Conservation (phyloP, 441 rosid species). For the Isatis lusitanica region DNA sequence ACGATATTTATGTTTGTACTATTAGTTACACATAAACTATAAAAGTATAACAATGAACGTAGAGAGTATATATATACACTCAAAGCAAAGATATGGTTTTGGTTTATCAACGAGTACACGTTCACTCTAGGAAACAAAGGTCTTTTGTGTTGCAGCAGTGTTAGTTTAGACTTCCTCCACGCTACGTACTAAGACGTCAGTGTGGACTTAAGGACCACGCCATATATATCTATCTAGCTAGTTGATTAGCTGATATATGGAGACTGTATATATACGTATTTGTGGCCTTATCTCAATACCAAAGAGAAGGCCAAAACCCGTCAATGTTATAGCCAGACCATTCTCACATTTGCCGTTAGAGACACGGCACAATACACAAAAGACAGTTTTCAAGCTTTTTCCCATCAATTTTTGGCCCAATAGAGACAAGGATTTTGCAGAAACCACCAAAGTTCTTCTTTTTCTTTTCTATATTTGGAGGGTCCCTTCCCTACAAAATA, state of each 20-base stretch:
- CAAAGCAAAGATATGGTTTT: neutral
- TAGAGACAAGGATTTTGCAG: slow-evolving; percentile 12
- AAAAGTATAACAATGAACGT: neutral
- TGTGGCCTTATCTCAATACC: slow-evolving; percentile 16
- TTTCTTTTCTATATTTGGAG: slow-evolving; percentile 12
- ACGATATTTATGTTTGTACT: neutral
- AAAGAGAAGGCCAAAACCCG: slow-evolving; percentile 10
- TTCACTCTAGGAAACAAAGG: neutral
- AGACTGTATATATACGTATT: slow-evolving; percentile 5
- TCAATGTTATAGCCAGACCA: neutral
- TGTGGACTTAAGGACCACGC: slow-evolving; percentile 1
- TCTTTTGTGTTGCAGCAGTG: neutral
- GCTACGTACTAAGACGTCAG: neutral
- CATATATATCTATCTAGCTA: neutral
- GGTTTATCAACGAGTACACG: neutral
- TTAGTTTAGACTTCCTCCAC: neutral
- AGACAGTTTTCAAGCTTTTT: slow-evolving; percentile 12
- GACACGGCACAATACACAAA: slow-evolving; percentile 31
- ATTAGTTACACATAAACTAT: neutral
- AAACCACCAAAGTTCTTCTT: slow-evolving; percentile 24
- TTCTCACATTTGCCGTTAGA: slow-evolving; percentile 29
- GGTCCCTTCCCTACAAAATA: slow-evolving; percentile 1
- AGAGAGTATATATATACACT: neutral
- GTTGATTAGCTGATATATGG: neutral
- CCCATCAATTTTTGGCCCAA: slow-evolving; percentile 19